Percentiles rank a stretch among this genome's conserved stretches.
phyloP scores from a whole-genome alignment of 805 yeast species.

The Wickerhamomyces bisporus region DNA sequence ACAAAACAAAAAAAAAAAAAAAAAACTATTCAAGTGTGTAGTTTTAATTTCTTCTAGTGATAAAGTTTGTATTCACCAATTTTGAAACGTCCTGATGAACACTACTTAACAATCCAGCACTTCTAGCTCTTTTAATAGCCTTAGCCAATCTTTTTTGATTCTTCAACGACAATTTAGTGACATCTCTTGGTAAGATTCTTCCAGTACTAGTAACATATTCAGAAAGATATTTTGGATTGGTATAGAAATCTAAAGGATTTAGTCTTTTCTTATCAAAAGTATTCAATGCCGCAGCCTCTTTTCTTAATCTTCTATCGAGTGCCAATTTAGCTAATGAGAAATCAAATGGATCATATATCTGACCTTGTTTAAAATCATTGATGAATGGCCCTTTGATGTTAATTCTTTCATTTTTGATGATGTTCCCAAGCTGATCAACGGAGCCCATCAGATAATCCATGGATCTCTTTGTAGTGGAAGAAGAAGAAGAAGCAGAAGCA shows the following conservation, averaged over 20 bases:
- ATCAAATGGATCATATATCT: conserved; percentile 77
- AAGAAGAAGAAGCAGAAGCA: too few species aligned
- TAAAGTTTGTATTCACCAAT: conserved; percentile 3
- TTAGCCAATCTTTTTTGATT: conserved; percentile 70
- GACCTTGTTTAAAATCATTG: conserved; percentile 43
- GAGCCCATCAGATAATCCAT: not conserved
- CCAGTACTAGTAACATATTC: conserved; percentile 68
- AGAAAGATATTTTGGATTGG: conserved; percentile 66
- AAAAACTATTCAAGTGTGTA: not conserved
- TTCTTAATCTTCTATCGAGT: conserved; percentile 37
- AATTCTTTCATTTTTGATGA: conserved; percentile 26
- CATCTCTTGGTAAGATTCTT: conserved; percentile 65
- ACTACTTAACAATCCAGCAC: conserved; percentile 71
- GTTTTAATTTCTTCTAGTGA: too few species aligned
- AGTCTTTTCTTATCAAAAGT: conserved; percentile 43
- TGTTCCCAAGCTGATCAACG: not conserved
- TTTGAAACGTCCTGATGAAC: conserved; percentile 54
- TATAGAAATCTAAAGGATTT: conserved; percentile 66
- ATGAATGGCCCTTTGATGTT: conserved; percentile 28
- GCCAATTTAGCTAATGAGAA: conserved; percentile 56
- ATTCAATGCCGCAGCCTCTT: conserved; percentile 18
- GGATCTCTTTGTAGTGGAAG: too few species aligned
- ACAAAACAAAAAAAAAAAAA: not conserved
- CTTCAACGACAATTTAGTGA: conserved; percentile 58
- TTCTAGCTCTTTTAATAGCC: conserved; percentile 76